Base-by-base conservation (phyloP, 2,329 filamentous ascomycete genomes). In the Beauveria caledonica region DNA sequence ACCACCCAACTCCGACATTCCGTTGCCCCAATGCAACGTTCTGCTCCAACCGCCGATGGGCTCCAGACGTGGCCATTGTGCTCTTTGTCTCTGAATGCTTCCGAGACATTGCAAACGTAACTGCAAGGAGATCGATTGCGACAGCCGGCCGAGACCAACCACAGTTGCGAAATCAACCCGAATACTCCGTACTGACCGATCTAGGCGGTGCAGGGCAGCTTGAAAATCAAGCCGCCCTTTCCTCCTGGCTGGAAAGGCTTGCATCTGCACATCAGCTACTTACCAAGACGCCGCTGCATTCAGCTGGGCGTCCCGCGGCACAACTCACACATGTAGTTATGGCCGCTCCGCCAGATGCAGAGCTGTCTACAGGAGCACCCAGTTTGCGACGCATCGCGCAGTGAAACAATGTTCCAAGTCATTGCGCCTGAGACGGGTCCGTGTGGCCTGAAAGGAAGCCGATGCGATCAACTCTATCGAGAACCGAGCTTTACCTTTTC, bases 331-430 rank as follows among this genome's bases (percentile, higher is more conserved):
- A 2, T 36, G 8, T 48, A n/a, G n/a, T n/a, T n/a, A 25, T 19
- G 19, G 9, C 29, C 25, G 27, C 19, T 25, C 27, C 9, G 29
- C 42, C 10, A 33, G 29, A 39, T 39, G 15, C 19, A 11, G 44
- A 39, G 27, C 19, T 27, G 23, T 21, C 21, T 23, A 17, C 42
- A 21, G 45, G 25, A 27, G 56, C 15, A n/a, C 36, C 25, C 48
- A 52, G 56, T 52, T 59, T 59, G 56, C 56, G 39, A n/a, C 27
- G 13, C 25, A 48, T 51, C 36, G 25, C 33, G n/a, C n/a, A 5
- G 25, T 52, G 56, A 52, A 51, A 59, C 48, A 59, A 23, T 51
- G 33, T 23, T 52, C 29, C 17, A 51, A 52, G 56, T 15, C 39
- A 36, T 15, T 6, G 10, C 33, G 29, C 54, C 13, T 46, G 19